Base-by-base conservation (phyloP, 495 filamentous ascomycete species). In the Chaetomium fimeti region DNA sequence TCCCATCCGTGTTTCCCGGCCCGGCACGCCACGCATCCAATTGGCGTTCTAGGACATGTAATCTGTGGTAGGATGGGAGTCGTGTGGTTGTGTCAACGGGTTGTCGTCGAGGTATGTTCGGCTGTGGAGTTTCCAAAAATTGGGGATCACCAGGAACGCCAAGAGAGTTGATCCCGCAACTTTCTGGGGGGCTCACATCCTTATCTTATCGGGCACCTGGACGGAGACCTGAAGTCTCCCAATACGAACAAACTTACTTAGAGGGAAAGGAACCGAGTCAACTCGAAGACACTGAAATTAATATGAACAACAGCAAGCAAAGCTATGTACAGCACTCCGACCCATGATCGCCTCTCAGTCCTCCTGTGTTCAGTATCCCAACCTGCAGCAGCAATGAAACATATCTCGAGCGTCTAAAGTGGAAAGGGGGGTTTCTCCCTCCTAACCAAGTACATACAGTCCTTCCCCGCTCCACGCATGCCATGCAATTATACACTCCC, bases 1-100 rank as follows among this genome's bases (percentile, higher is more conserved):
- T 65, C 72, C 70, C 72, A 74, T 74, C 60, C 70, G 71, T 65
- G 59, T 62, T 55, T 63, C 49, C 32, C 60, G 65, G 67, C 70
- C 62, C 61, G 54, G 67, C 63, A 67, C 65, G 49, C 67, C 65
- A 61, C 67, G 71, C 69, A 73, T 73, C 40, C 68, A 72, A 70
- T 74, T 69, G 68, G 61, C 57, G 57, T 53, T 60, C 32, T 43
- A 55, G 60, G 53, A 25, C 67, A 65, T 70, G 40, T 47, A 70
- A 56, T 64, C 18, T 24, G 43, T 20, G n/a, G 13, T 28, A 28
- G 28, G 3, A 36, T 36, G 18, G 11, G 7, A 25, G 28, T 3
- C 18, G 45, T 60, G 24, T 59, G 24, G 57, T 49, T 12, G 27
- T 42, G 22, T 42, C 18, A 13, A n/a, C 13, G 24, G 24, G 38